Evolutionary conservation across 2,329 filamentous ascomycete genomes (phyloP), one percentile per base, ranked within the genome.

Genomic region (Fusarium albosuccineum): DNA sequence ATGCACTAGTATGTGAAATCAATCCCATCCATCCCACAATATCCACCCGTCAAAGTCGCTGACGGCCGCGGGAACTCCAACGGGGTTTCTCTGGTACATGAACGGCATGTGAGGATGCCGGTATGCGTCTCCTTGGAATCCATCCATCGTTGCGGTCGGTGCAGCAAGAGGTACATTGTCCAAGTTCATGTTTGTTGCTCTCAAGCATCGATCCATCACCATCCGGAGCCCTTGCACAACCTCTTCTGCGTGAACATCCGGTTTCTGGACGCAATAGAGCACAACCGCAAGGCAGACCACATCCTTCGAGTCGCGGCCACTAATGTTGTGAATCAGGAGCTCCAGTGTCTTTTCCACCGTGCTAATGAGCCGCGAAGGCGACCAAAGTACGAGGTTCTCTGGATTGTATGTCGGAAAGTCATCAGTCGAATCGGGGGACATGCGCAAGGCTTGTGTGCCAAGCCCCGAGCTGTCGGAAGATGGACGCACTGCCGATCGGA

Each of bases 241-340:
- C 16, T 81, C 79, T 14, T 83, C 80, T 6, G 77, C 66, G 44
- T 78, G 80, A 46, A 81, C 76, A 40, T 85, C 82, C 1, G 75
- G 70, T 6, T 70, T 78, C 56, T 79, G 79, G 30, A 83, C 83
- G 9, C 79, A 82, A 60, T 83, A 77, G 49, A 86, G 74, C 29
- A 85, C 83, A 1, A 85, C 76, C 3, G 81, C 76, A n/a, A 87
- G 74, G 40, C 80, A 81, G 8, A 86, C 72, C 10, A 86, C 80
- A 54, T 86, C 85, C 71, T 85, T 83, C 22, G 84, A 74, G 56
- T 86, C 84, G 37, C 81, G 81, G n/a, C 82, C 82, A 41, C 81
- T 82, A 41, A 85, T 82, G 60, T 82, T 78, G 41, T 74, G 76
- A 37, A 83, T 78, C 45, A 85, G 77, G 11, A 80, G 76, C 27